A percentile compares a stretch with the other conserved stretches of the same genome.
Evolutionary conservation across 2,329 filamentous ascomycete species (phyloP).

Genomic region (Geosmithia flava): DNA sequence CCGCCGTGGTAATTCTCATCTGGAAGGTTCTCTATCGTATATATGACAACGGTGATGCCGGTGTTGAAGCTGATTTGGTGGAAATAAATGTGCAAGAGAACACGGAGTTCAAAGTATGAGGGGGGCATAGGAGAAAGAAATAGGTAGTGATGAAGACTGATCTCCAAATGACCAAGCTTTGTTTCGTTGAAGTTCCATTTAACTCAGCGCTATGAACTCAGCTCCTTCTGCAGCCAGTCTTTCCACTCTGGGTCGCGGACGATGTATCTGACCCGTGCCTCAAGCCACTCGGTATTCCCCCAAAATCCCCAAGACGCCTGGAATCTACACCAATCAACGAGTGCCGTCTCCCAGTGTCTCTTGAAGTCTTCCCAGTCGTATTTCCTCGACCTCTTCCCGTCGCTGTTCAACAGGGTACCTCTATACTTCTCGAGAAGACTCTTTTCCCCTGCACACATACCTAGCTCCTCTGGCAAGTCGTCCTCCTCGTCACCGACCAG

Average conservation of each 20-base stretch:
- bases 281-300: constrained; percentile 46
- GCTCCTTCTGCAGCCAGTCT: constrained; percentile 22
- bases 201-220: not conserved
- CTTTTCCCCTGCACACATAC: constrained; percentile 37
- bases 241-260: constrained; percentile 30
- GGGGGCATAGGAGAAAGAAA: too few relatives aligned
- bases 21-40: constrained; percentile 16
- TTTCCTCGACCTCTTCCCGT: not conserved
- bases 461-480: constrained; percentile 21
- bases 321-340: constrained; percentile 56
- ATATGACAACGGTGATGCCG: constrained; percentile 13
- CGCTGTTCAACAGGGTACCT: constrained; percentile 12
- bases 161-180: not conserved
- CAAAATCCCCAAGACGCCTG: constrained; percentile 50
- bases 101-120: not conserved
- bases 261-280: constrained; percentile 38
- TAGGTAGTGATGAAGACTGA: too few relatives aligned
- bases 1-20: constrained; percentile 10
- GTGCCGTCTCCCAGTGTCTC: constrained; percentile 52
- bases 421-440: constrained; percentile 38
- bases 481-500: constrained; percentile 19
- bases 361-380: constrained; percentile 44
- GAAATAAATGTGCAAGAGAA: not conserved
- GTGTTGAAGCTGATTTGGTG: constrained; percentile 14
- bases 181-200: not conserved